Evolutionary conservation across 768 basidiomycete species (phyloP).

Genomic region (Russula ochroleuca): DNA sequence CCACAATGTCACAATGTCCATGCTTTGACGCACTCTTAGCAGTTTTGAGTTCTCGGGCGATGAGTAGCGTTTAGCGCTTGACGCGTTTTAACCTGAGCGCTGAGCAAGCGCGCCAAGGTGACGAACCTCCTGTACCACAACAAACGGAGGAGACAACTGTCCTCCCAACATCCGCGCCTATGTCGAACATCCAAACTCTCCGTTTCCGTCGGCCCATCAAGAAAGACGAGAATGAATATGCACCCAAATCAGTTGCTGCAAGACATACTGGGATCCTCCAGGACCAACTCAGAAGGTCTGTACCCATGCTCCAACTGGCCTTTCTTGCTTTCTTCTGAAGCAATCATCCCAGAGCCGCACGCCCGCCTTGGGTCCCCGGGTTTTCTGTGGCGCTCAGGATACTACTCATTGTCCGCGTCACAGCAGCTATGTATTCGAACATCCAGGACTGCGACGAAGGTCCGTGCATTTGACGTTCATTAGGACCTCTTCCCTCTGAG

Average conservation of each 20-base stretch:
- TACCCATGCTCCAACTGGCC: neutral
- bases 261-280: conserved; percentile 70
- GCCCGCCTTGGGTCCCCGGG: conserved; percentile 80
- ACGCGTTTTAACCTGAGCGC: too few relatives aligned
- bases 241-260: conserved; percentile 28
- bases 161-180: neutral
- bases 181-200: conserved; percentile 34
- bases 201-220: conserved; percentile 35
- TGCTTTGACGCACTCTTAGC: conserved; percentile 2
- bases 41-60: neutral
- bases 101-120: neutral
- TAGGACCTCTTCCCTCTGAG: neutral
- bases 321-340: conserved; percentile 17
- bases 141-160: too few relatives aligned
- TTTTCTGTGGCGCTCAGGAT: conserved; percentile 82
- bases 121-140: neutral
- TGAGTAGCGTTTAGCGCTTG: neutral
- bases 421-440: conserved; percentile 91
- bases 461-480: conserved; percentile 32
- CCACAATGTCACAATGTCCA: conserved; percentile 8
- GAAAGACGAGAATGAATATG: conserved; percentile 26
- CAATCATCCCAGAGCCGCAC: conserved; percentile 47
- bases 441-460: conserved; percentile 98
- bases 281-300: conserved; percentile 71
- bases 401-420: conserved; percentile 71